Evolutionary conservation across 1,139 yeast species (phyloP).

Genomic region (Ogataea hybrid): DNA sequence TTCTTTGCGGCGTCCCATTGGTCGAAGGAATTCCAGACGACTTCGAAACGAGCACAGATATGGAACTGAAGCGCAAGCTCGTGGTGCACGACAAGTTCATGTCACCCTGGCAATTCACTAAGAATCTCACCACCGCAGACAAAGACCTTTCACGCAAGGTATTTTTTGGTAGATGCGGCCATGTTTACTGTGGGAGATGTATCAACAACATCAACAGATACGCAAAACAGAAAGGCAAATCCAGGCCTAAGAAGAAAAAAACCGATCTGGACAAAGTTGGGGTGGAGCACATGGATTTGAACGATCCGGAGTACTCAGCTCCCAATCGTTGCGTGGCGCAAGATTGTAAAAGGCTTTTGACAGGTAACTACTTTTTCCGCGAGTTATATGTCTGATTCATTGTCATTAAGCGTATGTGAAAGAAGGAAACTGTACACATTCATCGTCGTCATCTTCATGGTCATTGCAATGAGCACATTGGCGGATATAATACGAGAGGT

Average conservation of each 20-base stretch:
- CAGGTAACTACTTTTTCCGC: conserved; percentile 26
- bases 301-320: conserved; percentile 46
- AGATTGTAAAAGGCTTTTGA: conserved; percentile 36
- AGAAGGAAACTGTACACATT: conserved; percentile 4
- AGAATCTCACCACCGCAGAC: conserved; percentile 51
- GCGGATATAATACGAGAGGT: conserved; percentile 16
- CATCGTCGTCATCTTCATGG: conserved; percentile 12
- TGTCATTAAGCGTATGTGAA: conserved; percentile 8
- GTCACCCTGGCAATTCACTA: conserved; percentile 66
- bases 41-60: conserved; percentile 36
- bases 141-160: conserved; percentile 63
- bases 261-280: conserved; percentile 11
- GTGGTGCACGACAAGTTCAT: conserved; percentile 36
- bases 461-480: conserved; percentile 20
- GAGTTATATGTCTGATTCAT: conserved; percentile 24
- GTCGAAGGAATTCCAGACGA: conserved; percentile 69
- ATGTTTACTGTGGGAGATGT: conserved; percentile 84
- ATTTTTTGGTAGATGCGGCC: conserved; percentile 76
- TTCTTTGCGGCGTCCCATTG: conserved; percentile 64
- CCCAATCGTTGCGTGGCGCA: conserved; percentile 47
- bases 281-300: conserved; percentile 33
- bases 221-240: conserved; percentile 14
- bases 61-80: conserved; percentile 30
- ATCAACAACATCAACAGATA: conserved; percentile 51
- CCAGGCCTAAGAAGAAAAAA: conserved; percentile 14